A percentile compares a stretch with the other conserved stretches of the same genome.
Conservation (phyloP, 2,329 filamentous ascomycete species). For the Aspergillus pseudoviridinutans region DNA sequence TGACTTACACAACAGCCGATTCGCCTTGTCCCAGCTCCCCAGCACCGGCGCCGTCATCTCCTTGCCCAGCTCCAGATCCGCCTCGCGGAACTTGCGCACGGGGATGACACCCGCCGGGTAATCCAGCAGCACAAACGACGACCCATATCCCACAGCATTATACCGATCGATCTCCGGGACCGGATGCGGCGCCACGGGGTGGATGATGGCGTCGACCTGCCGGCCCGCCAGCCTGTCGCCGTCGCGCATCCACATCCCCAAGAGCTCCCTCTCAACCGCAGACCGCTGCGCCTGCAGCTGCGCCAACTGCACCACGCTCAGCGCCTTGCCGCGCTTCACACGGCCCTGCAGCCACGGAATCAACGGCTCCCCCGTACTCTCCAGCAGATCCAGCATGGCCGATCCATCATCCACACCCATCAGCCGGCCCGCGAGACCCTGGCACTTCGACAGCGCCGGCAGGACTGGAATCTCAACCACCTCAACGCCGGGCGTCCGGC, state of each 20-base stretch:
- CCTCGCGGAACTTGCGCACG: conserved; percentile 46
- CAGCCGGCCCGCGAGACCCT: conserved; percentile 55
- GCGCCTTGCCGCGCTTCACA: conserved; percentile 46
- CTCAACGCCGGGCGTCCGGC: conserved; percentile 44
- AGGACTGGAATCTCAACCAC: conserved; percentile 57
- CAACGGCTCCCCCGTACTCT: conserved; percentile 53
- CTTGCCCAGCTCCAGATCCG: conserved; percentile 49
- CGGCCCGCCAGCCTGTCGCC: conserved; percentile 2
- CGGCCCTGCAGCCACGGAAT: conserved; percentile 57
- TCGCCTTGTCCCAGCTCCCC: conserved; percentile 58
- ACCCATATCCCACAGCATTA: conserved; percentile 61
- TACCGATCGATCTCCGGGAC: conserved; percentile 60
- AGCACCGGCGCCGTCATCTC: conserved; percentile 41
- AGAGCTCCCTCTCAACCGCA: conserved; percentile 53
- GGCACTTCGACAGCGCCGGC: conserved; percentile 50
- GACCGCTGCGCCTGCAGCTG: conserved; percentile 52
- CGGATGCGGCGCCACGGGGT: conserved; percentile 61
- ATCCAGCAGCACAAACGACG: conserved; percentile 59
- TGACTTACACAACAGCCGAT: conserved; percentile 53
- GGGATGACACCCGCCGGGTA: conserved; percentile 58
- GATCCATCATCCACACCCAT: conserved; percentile 57
- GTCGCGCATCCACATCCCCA: conserved; percentile 51
- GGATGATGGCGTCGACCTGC: conserved; percentile 55
- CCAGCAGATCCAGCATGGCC: conserved; percentile 54
- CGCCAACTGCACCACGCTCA: conserved; percentile 47